Percentiles rank a stretch among this genome's conserved stretches.
Conservation (phyloP, 495 filamentous ascomycete genomes). For the Evernia prunastri region DNA sequence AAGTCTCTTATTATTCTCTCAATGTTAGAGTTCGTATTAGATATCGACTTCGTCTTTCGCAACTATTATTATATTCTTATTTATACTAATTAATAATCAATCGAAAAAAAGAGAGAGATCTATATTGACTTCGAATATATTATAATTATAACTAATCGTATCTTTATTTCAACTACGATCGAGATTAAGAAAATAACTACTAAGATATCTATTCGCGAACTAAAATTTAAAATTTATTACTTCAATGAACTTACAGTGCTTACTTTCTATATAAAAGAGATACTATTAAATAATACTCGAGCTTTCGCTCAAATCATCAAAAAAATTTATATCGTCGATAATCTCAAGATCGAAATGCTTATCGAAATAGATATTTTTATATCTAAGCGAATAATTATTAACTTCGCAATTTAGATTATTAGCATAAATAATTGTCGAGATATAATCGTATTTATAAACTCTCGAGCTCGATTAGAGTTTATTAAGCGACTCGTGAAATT, state of each 20-base stretch:
- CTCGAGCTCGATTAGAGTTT: not conserved
- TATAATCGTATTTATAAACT: not conserved
- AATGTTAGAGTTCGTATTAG: not conserved
- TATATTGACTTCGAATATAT: not conserved
- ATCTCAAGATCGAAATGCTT: not conserved
- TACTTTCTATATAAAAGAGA: not conserved
- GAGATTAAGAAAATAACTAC: not conserved
- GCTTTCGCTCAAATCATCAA: not conserved
- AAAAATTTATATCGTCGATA: not conserved
- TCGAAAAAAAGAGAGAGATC: not conserved
- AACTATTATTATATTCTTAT: not conserved
- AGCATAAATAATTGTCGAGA: not conserved
- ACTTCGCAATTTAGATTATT: constrained; percentile 1
- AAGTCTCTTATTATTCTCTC: not conserved
- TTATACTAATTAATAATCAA: not conserved
- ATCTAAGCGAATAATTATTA: not conserved
- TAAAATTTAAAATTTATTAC: constrained; percentile 1
- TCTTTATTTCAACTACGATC: not conserved
- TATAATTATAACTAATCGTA: not conserved
- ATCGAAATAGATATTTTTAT: constrained; percentile 2
- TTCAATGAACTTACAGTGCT: not conserved
- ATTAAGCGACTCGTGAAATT: not conserved
- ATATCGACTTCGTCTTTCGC: not conserved
- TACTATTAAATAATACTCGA: constrained; percentile 1
- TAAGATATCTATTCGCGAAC: not conserved